phyloP scores from a whole-genome alignment of 1,284 basidiomycete genomes.

The Moesziomyces antarcticus region DNA sequence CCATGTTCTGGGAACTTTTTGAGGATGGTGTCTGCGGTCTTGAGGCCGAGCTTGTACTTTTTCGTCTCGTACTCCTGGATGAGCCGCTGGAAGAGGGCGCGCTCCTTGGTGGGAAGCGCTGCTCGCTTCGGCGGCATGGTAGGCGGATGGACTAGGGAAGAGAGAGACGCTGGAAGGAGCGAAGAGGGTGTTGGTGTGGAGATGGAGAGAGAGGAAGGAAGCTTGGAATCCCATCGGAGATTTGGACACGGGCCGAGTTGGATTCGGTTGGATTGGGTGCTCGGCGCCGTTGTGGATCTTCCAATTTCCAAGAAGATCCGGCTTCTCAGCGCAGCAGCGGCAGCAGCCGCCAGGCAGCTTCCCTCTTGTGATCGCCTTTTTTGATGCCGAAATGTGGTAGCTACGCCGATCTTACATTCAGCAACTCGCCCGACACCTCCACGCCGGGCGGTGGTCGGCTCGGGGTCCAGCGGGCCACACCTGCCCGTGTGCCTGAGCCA shows the following conservation, averaged over 20 bases:
- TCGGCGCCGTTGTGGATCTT: conserved; percentile 8
- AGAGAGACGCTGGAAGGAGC: neutral
- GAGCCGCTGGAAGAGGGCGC: conserved; percentile 85
- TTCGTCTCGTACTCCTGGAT: conserved; percentile 83
- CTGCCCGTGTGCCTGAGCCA: neutral
- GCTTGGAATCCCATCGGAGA: neutral
- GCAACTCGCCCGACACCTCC: neutral
- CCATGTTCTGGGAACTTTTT: conserved; percentile 97
- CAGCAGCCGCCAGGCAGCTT: neutral
- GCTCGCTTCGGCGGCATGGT: conserved; percentile 59
- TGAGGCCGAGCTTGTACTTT: conserved; percentile 88
- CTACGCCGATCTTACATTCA: neutral
- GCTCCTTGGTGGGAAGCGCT: conserved; percentile 82
- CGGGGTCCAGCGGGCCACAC: neutral
- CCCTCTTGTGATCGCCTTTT: neutral
- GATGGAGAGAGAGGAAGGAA: no score
- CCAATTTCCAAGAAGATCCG: conserved; percentile 22
- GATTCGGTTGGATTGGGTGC: no score
- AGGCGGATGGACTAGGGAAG: neutral
- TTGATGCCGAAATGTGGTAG: neutral
- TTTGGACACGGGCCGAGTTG: no score
- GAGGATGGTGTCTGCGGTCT: conserved; percentile 91
- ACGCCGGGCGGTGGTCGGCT: neutral
- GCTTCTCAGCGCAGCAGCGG: no score
- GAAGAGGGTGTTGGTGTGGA: neutral